Conservation (phyloP, 106 monocot species). For the Dendrobium officinale region DNA sequence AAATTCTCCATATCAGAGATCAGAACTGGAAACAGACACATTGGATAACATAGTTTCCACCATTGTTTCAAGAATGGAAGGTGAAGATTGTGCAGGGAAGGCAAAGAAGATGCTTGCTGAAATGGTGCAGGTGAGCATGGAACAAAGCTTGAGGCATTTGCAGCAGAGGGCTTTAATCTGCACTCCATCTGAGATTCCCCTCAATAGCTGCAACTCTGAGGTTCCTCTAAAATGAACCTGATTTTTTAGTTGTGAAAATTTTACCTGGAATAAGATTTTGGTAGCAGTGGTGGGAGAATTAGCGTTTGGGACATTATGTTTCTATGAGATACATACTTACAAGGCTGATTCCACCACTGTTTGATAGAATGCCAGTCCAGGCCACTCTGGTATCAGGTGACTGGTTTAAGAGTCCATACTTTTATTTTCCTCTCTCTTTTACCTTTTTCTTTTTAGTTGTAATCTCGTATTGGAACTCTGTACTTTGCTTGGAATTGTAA, state of each 20-base stretch:
- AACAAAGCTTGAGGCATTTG: constrained; percentile 62
- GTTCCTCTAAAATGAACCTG: constrained; percentile 20
- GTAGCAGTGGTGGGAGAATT: too few relatives aligned
- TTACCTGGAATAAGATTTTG: not conserved
- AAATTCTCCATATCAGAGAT: constrained; percentile 20
- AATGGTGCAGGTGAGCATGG: constrained; percentile 78
- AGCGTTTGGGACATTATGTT: too few relatives aligned
- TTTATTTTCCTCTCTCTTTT: not conserved
- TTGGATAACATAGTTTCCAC: constrained; percentile 24
- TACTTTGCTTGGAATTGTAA: not conserved
- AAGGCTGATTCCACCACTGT: not conserved
- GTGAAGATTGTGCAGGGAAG: constrained; percentile 35
- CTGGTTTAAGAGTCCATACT: constrained; percentile 22
- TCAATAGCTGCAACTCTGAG: constrained; percentile 13
- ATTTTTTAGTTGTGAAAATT: not conserved
- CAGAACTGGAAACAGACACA: constrained; percentile 27
- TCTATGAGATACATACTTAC: too few relatives aligned
- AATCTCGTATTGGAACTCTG: not conserved
- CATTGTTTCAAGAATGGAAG: constrained; percentile 40
- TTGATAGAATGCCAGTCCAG: constrained; percentile 40
- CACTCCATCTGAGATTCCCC: constrained; percentile 27
- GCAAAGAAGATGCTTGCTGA: constrained; percentile 69
- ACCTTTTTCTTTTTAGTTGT: not conserved
- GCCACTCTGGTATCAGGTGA: constrained; percentile 40
- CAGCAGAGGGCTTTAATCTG: constrained; percentile 59